Conservation (phyloP, 2,329 filamentous ascomycete species). For the Cryphonectria radicalis region DNA sequence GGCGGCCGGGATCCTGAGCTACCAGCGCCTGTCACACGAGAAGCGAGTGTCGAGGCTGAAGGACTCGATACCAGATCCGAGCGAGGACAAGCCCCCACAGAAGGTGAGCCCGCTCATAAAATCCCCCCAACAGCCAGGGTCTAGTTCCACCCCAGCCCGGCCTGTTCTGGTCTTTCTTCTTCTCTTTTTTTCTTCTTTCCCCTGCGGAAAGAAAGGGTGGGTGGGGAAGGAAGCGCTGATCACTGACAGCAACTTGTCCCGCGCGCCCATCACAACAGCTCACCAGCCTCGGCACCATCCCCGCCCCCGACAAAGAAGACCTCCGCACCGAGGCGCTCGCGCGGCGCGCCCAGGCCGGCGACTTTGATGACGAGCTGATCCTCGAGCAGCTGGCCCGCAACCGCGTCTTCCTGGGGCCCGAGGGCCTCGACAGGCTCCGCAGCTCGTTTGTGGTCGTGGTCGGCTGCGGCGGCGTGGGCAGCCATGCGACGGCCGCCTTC, state of each 20-base stretch:
- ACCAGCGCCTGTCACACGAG: constrained; percentile 62
- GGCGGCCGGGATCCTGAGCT: constrained; percentile 64
- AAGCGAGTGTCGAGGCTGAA: constrained; percentile 62
- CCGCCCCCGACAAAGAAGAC: constrained; percentile 62
- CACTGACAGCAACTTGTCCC: constrained; percentile 28
- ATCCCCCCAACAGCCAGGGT: too few species aligned
- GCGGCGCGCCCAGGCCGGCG: constrained; percentile 62
- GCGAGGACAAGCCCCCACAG: constrained; percentile 40
- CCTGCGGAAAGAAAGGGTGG: too few species aligned
- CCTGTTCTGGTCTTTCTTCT: too few species aligned
- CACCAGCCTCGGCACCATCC: constrained; percentile 60
- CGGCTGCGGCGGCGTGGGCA: constrained; percentile 92
- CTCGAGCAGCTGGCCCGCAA: constrained; percentile 94
- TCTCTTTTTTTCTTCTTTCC: too few species aligned
- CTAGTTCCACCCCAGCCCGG: too few species aligned
- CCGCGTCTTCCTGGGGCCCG: constrained; percentile 83
- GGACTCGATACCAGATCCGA: constrained; percentile 57
- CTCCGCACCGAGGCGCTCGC: constrained; percentile 62
- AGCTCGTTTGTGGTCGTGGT: constrained; percentile 85
- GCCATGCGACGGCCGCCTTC: constrained; percentile 84
- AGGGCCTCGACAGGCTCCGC: constrained; percentile 79
- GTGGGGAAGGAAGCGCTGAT: constrained; percentile 20
- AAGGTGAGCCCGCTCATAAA: constrained; percentile 37
- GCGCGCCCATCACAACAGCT: constrained; percentile 48
- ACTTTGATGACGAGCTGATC: constrained; percentile 79